phyloP scores from a whole-genome alignment of 495 filamentous ascomycete species.

The Friedmanniomyces endolithicus region DNA sequence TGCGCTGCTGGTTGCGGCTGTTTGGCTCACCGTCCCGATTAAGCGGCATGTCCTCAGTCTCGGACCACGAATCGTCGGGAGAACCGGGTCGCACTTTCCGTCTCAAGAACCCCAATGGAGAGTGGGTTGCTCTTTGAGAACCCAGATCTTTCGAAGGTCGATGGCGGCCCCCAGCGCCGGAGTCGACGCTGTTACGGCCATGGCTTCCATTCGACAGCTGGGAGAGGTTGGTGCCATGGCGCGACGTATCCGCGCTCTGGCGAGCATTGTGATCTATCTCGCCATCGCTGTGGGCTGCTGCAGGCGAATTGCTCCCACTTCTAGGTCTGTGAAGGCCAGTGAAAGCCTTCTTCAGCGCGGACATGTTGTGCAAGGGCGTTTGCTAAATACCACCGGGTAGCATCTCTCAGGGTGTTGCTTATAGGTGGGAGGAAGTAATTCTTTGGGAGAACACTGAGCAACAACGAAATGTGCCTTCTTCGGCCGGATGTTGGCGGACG shows the following conservation, averaged over 20 bases:
- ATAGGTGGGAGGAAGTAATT: no score
- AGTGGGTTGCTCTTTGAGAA: not conserved
- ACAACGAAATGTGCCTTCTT: not conserved
- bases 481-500: not conserved
- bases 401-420: no score
- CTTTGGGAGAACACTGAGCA: not conserved
- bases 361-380: conserved; percentile 15
- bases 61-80: conserved; percentile 10
- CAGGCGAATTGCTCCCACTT: conserved; percentile 21
- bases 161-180: not conserved
- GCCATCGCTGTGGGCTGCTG: conserved; percentile 20
- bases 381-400: not conserved
- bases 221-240: not conserved
- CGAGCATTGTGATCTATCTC: not conserved
- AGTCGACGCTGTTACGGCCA: conserved; percentile 7
- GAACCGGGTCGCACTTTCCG: conserved; percentile 11
- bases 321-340: conserved; percentile 24
- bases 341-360: conserved; percentile 28
- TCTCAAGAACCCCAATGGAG: conserved; percentile 10
- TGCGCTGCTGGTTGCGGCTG: conserved; percentile 31
- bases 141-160: conserved; percentile 8
- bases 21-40: conserved; percentile 31
- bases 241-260: not conserved
- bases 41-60: conserved; percentile 22
- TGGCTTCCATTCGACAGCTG: conserved; percentile 5